phyloP scores from a whole-genome alignment of 1,284 basidiomycete genomes.

The Abortiporus biennis region DNA sequence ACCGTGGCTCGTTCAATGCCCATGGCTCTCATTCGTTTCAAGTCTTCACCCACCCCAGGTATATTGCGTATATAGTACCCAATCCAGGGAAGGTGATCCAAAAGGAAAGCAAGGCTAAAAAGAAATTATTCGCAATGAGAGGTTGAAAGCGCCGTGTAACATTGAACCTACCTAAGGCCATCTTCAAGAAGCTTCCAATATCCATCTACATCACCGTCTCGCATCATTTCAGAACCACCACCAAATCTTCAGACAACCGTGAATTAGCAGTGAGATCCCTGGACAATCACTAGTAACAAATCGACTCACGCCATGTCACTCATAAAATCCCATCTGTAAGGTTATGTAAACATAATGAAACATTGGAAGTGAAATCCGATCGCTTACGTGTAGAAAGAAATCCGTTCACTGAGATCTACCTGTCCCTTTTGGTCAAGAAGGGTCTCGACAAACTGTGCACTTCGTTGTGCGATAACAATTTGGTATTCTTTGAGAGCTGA shows the following conservation, averaged over 20 bases:
- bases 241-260: slow-evolving; percentile 16
- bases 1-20: slow-evolving; percentile 13
- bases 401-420: slow-evolving; percentile 18
- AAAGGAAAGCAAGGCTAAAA: slow-evolving; percentile 12
- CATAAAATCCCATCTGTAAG: slow-evolving; percentile 23
- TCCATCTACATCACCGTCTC: slow-evolving; percentile 19
- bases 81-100: slow-evolving; percentile 21
- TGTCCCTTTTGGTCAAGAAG: slow-evolving; percentile 13
- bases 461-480: slow-evolving; percentile 16
- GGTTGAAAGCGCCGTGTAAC: no score
- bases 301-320: slow-evolving; percentile 23
- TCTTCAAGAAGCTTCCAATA: slow-evolving; percentile 16
- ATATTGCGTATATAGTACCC: slow-evolving; percentile 15
- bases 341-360: slow-evolving; percentile 3
- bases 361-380: no score
- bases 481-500: slow-evolving; percentile 21
- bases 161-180: slow-evolving; percentile 14
- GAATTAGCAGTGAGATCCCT: background rate
- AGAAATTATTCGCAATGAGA: background rate
- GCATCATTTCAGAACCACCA: slow-evolving; percentile 22
- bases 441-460: slow-evolving; percentile 18
- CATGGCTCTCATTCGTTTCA: slow-evolving; percentile 16
- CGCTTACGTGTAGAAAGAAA: slow-evolving; percentile 23
- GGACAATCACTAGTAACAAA: background rate
- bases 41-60: slow-evolving; percentile 12